Evolutionary conservation across 108 stramenopile species (phyloP), one percentile per base, ranked within the genome.

Genomic region (Asterionellopsis glacialis): DNA sequence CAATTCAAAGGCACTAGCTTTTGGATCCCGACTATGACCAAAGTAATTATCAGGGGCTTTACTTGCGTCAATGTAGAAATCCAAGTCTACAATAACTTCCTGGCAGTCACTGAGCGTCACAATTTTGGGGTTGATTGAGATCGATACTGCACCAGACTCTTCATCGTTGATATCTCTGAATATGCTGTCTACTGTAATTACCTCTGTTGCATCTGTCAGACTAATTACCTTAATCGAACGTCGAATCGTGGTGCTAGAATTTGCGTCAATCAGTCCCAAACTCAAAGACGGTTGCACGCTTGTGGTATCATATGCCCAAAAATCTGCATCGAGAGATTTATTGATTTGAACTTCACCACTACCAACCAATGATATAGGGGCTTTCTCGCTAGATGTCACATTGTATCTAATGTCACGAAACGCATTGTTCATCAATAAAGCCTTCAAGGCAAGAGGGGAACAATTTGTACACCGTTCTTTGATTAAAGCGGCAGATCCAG

Each of bases 401-500:
- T 43, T 23, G 33, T 72, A 48, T 21, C 21, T 48, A 18, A 65
- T 27, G 28, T 63, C 43, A n/a, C 45, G 24, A 7, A 52, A 22
- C 2, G 64, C 70, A 26, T 62, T 62, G 47, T 72, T 72, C 59
- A 72, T 59, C 51, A 72, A 45, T 16, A 72, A 24, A 61, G 49
- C 41, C 41, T 72, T 72, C 16, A 72, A 43, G 41, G 64, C 63
- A 38, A 72, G 33, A 10, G 70, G 58, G 12, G 69, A 69, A 50
- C 70, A 72, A 14, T 27, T 25, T 11, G 51, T 49, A 58, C 70
- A 72, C 1, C 55, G 48, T 40, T 64, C 45, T n/a, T 33, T 45
- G 23, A 95, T 40, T 11, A 95, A 62, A 12, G 91, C 88, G 0
- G 87, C 90, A 10, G 75, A 70, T 13, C 91, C 94, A 12, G 88